These are phyloP conservation scores for Mycena polygramma DNA, from an alignment of 768 basidiomycete species.

Conservation along the genomic window DNA sequence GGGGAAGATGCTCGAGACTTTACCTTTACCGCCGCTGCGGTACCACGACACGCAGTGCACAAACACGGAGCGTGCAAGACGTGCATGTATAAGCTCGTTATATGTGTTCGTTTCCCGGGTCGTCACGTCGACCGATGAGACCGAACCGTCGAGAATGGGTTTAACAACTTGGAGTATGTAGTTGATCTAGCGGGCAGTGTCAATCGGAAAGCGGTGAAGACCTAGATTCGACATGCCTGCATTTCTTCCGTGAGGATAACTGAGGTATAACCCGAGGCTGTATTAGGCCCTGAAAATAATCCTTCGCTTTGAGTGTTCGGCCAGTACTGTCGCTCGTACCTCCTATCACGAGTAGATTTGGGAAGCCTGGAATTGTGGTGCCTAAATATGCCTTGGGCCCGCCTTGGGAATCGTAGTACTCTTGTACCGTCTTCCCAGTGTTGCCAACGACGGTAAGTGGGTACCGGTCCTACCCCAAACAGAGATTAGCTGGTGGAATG, in stretches of 20 bases:
- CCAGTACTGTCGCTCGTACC: constrained; percentile 44
- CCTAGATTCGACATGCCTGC: constrained; percentile 51
- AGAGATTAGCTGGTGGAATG: neutral
- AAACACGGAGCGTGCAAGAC: constrained; percentile 29
- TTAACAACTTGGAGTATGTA: constrained; percentile 10
- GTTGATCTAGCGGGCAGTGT: neutral
- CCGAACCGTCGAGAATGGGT: neutral
- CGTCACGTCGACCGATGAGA: constrained; percentile 3
- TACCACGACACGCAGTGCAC: constrained; percentile 57
- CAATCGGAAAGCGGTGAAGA: neutral
- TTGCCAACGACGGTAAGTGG: constrained; percentile 50
- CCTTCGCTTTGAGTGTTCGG: neutral
- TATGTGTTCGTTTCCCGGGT: constrained; percentile 1
- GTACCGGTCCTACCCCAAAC: constrained; percentile 46
- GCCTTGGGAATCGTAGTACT: constrained; percentile 54
- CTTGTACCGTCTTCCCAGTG: constrained; percentile 48
- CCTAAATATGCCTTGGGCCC: constrained; percentile 62
- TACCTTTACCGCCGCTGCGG: constrained; percentile 51
- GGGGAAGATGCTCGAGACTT: constrained; percentile 55
- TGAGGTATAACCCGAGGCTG: neutral
- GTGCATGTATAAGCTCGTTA: constrained; percentile 26
- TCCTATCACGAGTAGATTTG: constrained; percentile 57
- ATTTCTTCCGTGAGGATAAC: constrained; percentile 47
- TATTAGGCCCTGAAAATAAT: constrained; percentile 53
- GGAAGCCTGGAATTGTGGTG: constrained; percentile 59